Evolutionary conservation across 495 filamentous ascomycete species (phyloP).

Genomic region (Aspergillus carlsbadensis): DNA sequence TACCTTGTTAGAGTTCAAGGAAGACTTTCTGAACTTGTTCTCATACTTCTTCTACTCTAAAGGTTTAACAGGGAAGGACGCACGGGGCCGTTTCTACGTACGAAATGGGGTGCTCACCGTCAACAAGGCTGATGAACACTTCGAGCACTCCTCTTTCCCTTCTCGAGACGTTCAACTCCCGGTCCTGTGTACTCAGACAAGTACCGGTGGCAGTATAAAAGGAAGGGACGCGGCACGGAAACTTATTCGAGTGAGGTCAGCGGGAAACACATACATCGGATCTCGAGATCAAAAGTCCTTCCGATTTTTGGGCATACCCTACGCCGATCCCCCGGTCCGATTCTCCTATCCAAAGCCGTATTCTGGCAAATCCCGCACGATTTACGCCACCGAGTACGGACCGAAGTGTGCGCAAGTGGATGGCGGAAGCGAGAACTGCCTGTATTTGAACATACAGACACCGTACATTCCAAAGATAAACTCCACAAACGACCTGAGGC

Average conservation of each 20-base stretch:
- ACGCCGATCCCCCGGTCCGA: slow-evolving; percentile 39
- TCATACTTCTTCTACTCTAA: slow-evolving; percentile 37
- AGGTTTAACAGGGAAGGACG: not conserved
- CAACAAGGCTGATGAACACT: slow-evolving; percentile 5
- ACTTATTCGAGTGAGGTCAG: slow-evolving; percentile 30
- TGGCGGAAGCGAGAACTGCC: slow-evolving; percentile 39
- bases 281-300: slow-evolving; percentile 47
- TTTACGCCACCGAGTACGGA: slow-evolving; percentile 41
- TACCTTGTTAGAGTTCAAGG: slow-evolving; percentile 31
- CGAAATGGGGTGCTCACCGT: slow-evolving; percentile 31
- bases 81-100: slow-evolving; percentile 22
- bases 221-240: slow-evolving; percentile 16
- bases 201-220: slow-evolving; percentile 13
- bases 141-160: slow-evolving; percentile 20
- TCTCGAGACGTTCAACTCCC: slow-evolving; percentile 27
- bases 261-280: slow-evolving; percentile 41
- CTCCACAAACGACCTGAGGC: slow-evolving; percentile 28
- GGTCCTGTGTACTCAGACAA: slow-evolving; percentile 44
- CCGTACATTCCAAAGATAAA: slow-evolving; percentile 36
- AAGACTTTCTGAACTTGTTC: slow-evolving; percentile 36
- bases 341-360: slow-evolving; percentile 42
- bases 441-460: slow-evolving; percentile 46
- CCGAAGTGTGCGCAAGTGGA: slow-evolving; percentile 38
- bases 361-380: slow-evolving; percentile 32
- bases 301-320: slow-evolving; percentile 49